Conservation (phyloP, 768 basidiomycete genomes). For the Mycena floridula region DNA sequence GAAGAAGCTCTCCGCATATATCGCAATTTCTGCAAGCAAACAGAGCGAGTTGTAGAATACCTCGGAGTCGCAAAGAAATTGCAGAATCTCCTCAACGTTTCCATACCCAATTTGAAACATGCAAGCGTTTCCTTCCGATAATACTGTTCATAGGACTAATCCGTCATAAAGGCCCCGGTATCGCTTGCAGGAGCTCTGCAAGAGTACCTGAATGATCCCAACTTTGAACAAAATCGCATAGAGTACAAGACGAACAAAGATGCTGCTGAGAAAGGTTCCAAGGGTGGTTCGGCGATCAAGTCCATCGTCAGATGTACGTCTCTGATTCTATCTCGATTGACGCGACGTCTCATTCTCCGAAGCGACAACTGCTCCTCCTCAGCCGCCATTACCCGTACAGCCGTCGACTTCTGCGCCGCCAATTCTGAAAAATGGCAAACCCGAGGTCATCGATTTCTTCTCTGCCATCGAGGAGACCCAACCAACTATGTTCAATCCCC, state of each 20-base stretch:
- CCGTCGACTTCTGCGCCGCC: conserved; percentile 16
- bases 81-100: conserved; percentile 88
- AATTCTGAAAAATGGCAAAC: conserved; percentile 18
- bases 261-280: conserved; percentile 40
- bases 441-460: conserved; percentile 79
- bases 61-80: conserved; percentile 89
- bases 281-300: conserved; percentile 9
- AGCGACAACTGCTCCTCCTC: conserved; percentile 9
- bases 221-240: conserved; percentile 90
- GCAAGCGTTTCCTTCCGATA: conserved; percentile 30
- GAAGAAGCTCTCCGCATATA: conserved; percentile 80
- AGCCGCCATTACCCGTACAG: conserved; percentile 14
- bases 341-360: background rate
- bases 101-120: conserved; percentile 92
- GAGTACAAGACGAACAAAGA: conserved; percentile 87
- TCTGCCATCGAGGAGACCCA: conserved; percentile 79
- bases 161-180: conserved; percentile 68
- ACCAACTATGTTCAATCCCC: conserved; percentile 63
- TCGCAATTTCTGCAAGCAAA: conserved; percentile 90
- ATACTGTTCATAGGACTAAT: background rate
- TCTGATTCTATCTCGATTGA: background rate
- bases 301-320: background rate
- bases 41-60: conserved; percentile 89
- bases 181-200: conserved; percentile 90
- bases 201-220: conserved; percentile 94